A percentile compares a stretch with the other conserved stretches of the same genome.
Conservation (phyloP, 805 yeast species). For the Yamadazyma endophytica region DNA sequence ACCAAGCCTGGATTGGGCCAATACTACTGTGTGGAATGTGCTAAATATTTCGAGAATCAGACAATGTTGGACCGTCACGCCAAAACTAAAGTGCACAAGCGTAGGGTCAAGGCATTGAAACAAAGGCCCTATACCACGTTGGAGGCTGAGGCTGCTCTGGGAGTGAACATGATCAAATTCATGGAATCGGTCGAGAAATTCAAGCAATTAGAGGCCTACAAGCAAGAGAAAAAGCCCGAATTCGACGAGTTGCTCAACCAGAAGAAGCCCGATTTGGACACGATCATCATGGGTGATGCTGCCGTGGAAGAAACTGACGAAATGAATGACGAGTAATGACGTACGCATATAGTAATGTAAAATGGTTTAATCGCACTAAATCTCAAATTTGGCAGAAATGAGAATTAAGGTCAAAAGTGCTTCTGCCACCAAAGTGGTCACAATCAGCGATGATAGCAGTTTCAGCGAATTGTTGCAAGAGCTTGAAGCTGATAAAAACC, state of each 20-base stretch:
- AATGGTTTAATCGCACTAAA: background rate
- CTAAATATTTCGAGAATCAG: conserved; percentile 82
- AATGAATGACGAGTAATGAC: conserved; percentile 14
- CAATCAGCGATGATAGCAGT: conserved; percentile 31
- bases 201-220: conserved; percentile 39
- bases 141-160: conserved; percentile 90
- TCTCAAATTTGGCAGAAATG: too few species aligned
- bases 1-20: conserved; percentile 93
- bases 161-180: conserved; percentile 67
- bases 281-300: conserved; percentile 26
- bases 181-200: conserved; percentile 59
- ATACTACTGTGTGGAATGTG: conserved; percentile 91
- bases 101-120: conserved; percentile 73
- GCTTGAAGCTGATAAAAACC: conserved; percentile 5
- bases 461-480: conserved; percentile 25
- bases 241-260: conserved; percentile 29
- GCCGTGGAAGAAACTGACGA: conserved; percentile 6
- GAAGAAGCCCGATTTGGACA: conserved; percentile 37
- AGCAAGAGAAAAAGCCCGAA: conserved; percentile 42
- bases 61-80: conserved; percentile 68
- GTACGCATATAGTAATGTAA: background rate
- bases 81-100: conserved; percentile 75
- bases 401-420: conserved; percentile 11
- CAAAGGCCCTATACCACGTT: conserved; percentile 80
- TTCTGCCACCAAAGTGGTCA: conserved; percentile 8